A percentile compares a stretch with the other conserved stretches of the same genome.
Evolutionary conservation across 352 stramenopile genomes (phyloP).

Genomic region (Pythium rhizo-oryzae): DNA sequence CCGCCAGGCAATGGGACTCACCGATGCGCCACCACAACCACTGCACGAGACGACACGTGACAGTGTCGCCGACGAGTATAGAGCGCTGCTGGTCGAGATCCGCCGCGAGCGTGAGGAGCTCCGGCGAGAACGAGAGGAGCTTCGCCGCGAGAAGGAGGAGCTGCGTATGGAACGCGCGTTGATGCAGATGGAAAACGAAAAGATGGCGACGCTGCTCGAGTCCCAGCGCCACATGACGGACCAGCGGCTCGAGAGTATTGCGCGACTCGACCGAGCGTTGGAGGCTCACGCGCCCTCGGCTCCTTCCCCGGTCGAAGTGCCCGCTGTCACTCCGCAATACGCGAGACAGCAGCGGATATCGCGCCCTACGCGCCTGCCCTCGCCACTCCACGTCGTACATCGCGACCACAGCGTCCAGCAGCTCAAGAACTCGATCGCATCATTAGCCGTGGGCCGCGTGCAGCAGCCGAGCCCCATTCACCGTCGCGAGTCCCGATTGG

Average conservation of each 20-base stretch:
- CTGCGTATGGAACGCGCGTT: slow-evolving; percentile 66
- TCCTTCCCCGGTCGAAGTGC: not conserved
- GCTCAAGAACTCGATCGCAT: slow-evolving; percentile 21
- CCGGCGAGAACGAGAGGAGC: slow-evolving; percentile 65
- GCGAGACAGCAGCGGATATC: not conserved
- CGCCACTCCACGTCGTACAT: slow-evolving; percentile 17
- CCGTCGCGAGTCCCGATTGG: slow-evolving; percentile 34
- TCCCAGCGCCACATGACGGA: slow-evolving; percentile 60
- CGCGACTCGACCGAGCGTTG: slow-evolving; percentile 17
- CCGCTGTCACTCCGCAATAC: slow-evolving; percentile 2
- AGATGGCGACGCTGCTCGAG: slow-evolving; percentile 65
- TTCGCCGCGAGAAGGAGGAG: slow-evolving; percentile 70
- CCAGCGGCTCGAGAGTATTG: slow-evolving; percentile 43
- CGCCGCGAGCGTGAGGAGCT: slow-evolving; percentile 74
- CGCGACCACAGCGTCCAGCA: slow-evolving; percentile 25
- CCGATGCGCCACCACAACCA: slow-evolving; percentile 23
- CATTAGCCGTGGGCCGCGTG: slow-evolving; percentile 11
- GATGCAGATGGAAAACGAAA: slow-evolving; percentile 79
- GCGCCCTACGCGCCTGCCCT: slow-evolving; percentile 15
- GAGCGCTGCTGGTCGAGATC: slow-evolving; percentile 64
- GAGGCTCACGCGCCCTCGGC: slow-evolving; percentile 4
- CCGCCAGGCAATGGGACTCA: slow-evolving; percentile 20
- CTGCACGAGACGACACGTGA: slow-evolving; percentile 8
- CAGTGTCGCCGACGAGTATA: slow-evolving; percentile 65
- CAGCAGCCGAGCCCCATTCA: slow-evolving; percentile 19